A percentile compares a stretch with the other conserved stretches of the same genome.
phyloP scores from a whole-genome alignment of 2,329 filamentous ascomycete genomes.

The Coniochaeta sp. region DNA sequence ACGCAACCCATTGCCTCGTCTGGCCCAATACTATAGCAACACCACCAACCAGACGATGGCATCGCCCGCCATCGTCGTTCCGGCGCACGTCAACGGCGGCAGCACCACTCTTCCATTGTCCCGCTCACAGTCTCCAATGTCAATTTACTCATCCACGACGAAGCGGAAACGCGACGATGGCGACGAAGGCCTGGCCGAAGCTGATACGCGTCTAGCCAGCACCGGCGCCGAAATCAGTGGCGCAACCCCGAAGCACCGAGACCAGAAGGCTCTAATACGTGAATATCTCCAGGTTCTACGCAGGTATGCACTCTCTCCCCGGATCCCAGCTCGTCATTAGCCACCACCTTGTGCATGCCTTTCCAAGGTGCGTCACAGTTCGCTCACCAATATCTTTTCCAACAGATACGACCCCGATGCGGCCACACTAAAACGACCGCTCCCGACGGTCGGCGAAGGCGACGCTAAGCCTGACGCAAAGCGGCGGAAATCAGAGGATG shows the following conservation, averaged over 20 bases:
- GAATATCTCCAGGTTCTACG: slow-evolving; percentile 34
- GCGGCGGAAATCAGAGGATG: slow-evolving; percentile 49
- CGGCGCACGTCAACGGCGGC: slow-evolving; percentile 20
- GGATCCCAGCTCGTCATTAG: background rate
- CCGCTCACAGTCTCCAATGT: slow-evolving; percentile 19
- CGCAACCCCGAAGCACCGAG: slow-evolving; percentile 10
- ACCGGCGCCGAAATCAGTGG: slow-evolving; percentile 4
- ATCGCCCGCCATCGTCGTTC: slow-evolving; percentile 18
- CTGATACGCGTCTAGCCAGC: slow-evolving; percentile 15
- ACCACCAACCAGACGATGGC: slow-evolving; percentile 17
- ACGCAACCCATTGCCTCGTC: background rate
- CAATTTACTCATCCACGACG: slow-evolving; percentile 20
- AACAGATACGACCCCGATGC: slow-evolving; percentile 43
- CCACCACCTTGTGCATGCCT: background rate
- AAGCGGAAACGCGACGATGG: slow-evolving; percentile 54
- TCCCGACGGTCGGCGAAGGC: slow-evolving; percentile 32
- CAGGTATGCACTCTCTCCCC: slow-evolving; percentile 26
- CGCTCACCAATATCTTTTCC: slow-evolving; percentile 20
- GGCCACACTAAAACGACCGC: slow-evolving; percentile 46
- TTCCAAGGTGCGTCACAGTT: no score
- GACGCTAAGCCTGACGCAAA: slow-evolving; percentile 49
- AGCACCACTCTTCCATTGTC: slow-evolving; percentile 12
- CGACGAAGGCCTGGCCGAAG: slow-evolving; percentile 24
- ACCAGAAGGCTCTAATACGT: slow-evolving; percentile 25
- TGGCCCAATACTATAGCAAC: background rate